Conservation (phyloP, 2,329 filamentous ascomycete species). For the Plectosphaerella plurivora region DNA sequence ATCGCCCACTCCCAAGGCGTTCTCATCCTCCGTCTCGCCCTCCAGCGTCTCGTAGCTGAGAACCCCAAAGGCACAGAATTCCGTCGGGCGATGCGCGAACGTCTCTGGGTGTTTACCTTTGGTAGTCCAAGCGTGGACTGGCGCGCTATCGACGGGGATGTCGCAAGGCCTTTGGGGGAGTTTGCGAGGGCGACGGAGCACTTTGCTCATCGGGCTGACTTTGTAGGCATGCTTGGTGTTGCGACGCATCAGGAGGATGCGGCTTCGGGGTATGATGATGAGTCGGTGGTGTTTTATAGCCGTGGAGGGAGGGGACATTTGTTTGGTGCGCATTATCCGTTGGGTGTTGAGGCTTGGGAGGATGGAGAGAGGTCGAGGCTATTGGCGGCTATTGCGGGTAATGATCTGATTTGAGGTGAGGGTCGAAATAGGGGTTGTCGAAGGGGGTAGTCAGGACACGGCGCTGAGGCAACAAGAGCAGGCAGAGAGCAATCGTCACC, state of each 20-base stretch:
- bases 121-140: conserved; percentile 9
- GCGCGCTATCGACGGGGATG: neutral
- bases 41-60: conserved; percentile 2
- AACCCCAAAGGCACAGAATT: neutral
- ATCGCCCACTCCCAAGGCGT: conserved; percentile 8
- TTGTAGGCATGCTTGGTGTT: conserved; percentile 8
- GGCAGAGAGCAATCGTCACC: no score
- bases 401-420: neutral
- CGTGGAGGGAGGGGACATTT: neutral
- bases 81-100: neutral
- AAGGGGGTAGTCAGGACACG: no score
- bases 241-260: neutral
- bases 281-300: neutral
- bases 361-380: neutral
- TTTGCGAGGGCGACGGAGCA: conserved; percentile 7
- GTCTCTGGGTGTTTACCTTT: conserved; percentile 1
- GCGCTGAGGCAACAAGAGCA: no score
- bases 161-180: neutral
- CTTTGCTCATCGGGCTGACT: conserved; percentile 6
- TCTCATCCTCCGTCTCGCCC: conserved; percentile 3
- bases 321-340: neutral
- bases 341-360: neutral
- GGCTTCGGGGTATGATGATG: neutral
- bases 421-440: neutral
- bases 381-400: neutral